Evolutionary conservation across 2,329 filamentous ascomycete genomes (phyloP).

Genomic region (Chalaropsis ovoidea): DNA sequence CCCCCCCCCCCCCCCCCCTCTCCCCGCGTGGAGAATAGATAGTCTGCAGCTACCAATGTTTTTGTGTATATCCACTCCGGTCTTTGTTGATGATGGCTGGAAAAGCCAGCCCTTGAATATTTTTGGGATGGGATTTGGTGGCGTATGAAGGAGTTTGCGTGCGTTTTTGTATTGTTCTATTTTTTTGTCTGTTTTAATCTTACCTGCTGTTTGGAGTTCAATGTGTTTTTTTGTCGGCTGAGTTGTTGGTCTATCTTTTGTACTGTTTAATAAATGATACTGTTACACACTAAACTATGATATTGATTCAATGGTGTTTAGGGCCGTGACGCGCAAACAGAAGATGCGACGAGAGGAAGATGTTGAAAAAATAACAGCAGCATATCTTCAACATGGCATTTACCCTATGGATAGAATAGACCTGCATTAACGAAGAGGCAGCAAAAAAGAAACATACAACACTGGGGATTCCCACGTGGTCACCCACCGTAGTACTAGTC

Average conservation of each 20-base stretch:
- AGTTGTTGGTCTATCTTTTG: background rate
- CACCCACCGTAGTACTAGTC: background rate
- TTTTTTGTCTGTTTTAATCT: background rate
- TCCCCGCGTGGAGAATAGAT: background rate
- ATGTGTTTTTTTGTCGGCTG: background rate
- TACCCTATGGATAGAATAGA: no score
- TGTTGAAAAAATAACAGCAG: no score
- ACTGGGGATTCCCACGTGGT: background rate
- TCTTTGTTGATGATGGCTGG: constrained; percentile 14
- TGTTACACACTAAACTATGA: no score
- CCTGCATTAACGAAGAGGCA: no score
- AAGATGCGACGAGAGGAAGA: no score
- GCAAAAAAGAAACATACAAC: background rate
- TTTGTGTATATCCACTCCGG: constrained; percentile 5
- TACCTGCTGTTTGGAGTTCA: background rate
- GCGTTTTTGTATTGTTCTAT: background rate
- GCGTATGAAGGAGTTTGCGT: background rate
- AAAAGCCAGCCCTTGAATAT: background rate
- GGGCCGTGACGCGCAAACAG: no score
- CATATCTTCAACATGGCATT: no score
- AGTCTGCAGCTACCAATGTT: background rate
- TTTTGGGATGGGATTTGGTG: background rate
- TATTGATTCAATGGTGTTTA: no score
- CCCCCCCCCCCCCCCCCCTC: no score
- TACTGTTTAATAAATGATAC: background rate